phyloP scores from a whole-genome alignment of 805 yeast species.

The Candida glaebosa region DNA sequence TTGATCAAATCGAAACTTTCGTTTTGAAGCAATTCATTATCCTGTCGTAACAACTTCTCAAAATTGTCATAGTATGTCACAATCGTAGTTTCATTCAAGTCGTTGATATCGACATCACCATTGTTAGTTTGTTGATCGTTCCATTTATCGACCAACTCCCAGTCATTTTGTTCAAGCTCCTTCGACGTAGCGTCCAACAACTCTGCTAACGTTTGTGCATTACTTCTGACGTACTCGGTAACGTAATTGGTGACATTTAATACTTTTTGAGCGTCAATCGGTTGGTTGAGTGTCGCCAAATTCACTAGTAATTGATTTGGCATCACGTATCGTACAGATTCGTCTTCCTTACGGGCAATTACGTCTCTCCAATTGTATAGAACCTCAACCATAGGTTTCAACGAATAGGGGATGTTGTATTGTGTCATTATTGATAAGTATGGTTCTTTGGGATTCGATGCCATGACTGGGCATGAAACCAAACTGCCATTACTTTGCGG shows the following conservation, averaged over 20 bases:
- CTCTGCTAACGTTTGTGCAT: conserved; percentile 56
- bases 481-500: conserved; percentile 25
- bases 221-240: conserved; percentile 55
- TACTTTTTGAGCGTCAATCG: conserved; percentile 57
- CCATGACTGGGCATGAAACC: conserved; percentile 48
- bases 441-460: conserved; percentile 53
- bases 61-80: conserved; percentile 6
- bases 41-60: conserved; percentile 10
- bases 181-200: conserved; percentile 45
- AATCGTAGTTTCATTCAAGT: conserved; percentile 9
- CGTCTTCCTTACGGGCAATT: conserved; percentile 74
- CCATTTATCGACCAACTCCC: conserved; percentile 31
- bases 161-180: conserved; percentile 32
- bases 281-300: conserved; percentile 49
- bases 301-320: conserved; percentile 72
- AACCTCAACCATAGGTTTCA: conserved; percentile 52
- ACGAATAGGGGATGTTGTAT: conserved; percentile 57
- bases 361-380: conserved; percentile 82
- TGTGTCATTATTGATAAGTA: conserved; percentile 62
- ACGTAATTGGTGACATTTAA: conserved; percentile 43
- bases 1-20: conserved; percentile 6
- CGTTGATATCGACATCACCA: conserved; percentile 14
- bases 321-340: conserved; percentile 79
- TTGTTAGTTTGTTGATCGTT: conserved; percentile 13
- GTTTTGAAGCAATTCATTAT: conserved; percentile 9